Evolutionary conservation across 345 rosid species (phyloP).

Genomic region (Ceriops zippeliana): DNA sequence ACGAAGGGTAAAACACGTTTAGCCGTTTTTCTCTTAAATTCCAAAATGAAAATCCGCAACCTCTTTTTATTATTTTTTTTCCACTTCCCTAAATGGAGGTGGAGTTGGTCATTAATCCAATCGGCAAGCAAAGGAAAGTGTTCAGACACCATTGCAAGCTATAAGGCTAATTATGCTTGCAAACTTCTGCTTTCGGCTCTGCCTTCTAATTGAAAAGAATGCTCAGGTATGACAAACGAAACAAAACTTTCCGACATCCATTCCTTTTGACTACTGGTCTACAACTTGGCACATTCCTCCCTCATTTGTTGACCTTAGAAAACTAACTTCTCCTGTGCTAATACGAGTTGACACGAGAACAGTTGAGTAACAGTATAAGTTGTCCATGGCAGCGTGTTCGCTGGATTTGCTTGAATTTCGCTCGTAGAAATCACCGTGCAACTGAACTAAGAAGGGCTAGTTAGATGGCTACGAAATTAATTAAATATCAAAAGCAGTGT

Average conservation of each 20-base stretch:
- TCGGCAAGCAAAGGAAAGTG: slow-evolving; percentile 34
- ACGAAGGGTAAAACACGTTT: slow-evolving; percentile 10
- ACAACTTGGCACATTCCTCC: slow-evolving; percentile 19
- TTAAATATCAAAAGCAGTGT: no score
- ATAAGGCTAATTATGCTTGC: slow-evolving; percentile 24
- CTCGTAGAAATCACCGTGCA: no score
- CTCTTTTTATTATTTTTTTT: neutral
- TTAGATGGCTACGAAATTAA: no score
- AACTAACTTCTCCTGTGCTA: no score
- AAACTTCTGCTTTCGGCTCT: slow-evolving; percentile 15
- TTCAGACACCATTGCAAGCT: slow-evolving; percentile 15
- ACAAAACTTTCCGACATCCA: slow-evolving; percentile 15
- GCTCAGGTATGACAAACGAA: neutral
- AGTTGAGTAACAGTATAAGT: no score
- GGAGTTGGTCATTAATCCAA: slow-evolving; percentile 20
- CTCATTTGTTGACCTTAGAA: neutral
- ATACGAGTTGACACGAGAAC: no score
- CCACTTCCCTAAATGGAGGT: neutral
- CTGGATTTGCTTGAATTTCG: no score
- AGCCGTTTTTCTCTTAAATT: slow-evolving; percentile 3
- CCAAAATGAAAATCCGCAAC: neutral
- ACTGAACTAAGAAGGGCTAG: no score
- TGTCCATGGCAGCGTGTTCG: no score
- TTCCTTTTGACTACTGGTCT: slow-evolving; percentile 14
- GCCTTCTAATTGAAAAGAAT: neutral